A percentile compares a stretch with the other conserved stretches of the same genome.
Conservation (phyloP, 2,329 filamentous ascomycete species). For the Ophioceras dolichostomum region DNA sequence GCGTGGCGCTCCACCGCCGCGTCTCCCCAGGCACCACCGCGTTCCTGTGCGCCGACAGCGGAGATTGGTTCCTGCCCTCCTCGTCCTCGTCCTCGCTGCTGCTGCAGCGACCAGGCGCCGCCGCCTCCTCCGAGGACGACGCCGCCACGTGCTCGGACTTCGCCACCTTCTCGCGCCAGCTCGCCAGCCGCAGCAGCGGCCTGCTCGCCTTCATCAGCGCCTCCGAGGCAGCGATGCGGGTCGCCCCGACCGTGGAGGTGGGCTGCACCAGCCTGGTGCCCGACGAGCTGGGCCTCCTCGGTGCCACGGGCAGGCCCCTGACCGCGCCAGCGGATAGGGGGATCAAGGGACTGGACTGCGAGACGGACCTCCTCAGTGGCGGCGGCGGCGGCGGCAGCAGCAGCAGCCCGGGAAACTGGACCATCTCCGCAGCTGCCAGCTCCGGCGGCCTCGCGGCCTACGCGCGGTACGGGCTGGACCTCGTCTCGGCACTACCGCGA, state of each 20-base stretch:
- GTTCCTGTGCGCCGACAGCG: constrained; percentile 27
- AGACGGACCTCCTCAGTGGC: constrained; percentile 11
- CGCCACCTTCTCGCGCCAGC: constrained; percentile 1
- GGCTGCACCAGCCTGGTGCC: constrained; percentile 22
- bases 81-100: background rate
- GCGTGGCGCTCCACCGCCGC: constrained; percentile 20
- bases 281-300: constrained; percentile 17
- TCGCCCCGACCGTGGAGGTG: constrained; percentile 25
- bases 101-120: too few relatives aligned
- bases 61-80: constrained; percentile 21
- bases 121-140: background rate
- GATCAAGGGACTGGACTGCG: constrained; percentile 23
- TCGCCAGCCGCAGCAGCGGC: background rate
- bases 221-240: constrained; percentile 5
- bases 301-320: constrained; percentile 14
- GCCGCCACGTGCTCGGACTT: constrained; percentile 3
- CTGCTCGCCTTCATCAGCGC: background rate
- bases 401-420: constrained; percentile 21
- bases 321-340: constrained; percentile 19
- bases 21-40: constrained; percentile 17
- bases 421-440: constrained; percentile 21
- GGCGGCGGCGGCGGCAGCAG: background rate
- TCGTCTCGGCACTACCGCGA: constrained; percentile 15
- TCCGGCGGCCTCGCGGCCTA: constrained; percentile 19
- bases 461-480: constrained; percentile 22